Conservation (phyloP, 345 rosid genomes). For the Kandelia obovata region DNA sequence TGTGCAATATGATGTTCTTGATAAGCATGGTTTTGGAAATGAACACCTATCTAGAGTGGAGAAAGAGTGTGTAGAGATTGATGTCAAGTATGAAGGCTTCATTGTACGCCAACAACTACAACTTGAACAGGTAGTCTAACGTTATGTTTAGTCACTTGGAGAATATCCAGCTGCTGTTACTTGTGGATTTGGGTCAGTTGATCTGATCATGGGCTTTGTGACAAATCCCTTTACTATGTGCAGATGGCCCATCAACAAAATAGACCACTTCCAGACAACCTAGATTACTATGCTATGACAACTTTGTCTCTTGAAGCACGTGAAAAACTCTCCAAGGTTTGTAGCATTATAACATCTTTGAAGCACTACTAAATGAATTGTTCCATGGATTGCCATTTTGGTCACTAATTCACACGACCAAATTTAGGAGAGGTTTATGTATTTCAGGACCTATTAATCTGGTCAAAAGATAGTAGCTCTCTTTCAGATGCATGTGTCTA, state of each 20-base stretch:
- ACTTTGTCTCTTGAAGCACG: slow-evolving; percentile 88
- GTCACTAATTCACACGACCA: too few relatives aligned
- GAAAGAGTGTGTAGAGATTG: slow-evolving; percentile 82
- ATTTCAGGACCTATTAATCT: too few relatives aligned
- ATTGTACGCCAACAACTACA: slow-evolving; percentile 77
- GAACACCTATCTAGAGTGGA: slow-evolving; percentile 54
- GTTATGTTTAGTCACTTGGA: not conserved
- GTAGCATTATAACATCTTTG: slow-evolving; percentile 3
- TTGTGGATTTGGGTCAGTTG: not conserved
- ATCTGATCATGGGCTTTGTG: not conserved
- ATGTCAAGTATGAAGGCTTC: slow-evolving; percentile 86
- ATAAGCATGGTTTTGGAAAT: slow-evolving; percentile 77
- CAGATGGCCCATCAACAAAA: slow-evolving; percentile 86
- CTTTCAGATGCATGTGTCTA: too few relatives aligned
- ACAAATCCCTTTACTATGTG: slow-evolving; percentile 18
- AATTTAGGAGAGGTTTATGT: too few relatives aligned
- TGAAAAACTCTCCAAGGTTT: slow-evolving; percentile 92
- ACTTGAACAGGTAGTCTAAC: slow-evolving; percentile 60
- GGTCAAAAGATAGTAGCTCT: too few relatives aligned
- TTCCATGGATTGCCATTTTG: too few relatives aligned
- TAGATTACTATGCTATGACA: slow-evolving; percentile 84
- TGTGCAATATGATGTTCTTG: slow-evolving; percentile 64
- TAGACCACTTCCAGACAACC: slow-evolving; percentile 72
- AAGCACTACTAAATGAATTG: too few relatives aligned
- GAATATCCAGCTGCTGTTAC: not conserved